These are phyloP conservation scores for Metroxylon sagu DNA, from an alignment of 176 grass and related monocot species.

Conservation along the genomic window DNA sequence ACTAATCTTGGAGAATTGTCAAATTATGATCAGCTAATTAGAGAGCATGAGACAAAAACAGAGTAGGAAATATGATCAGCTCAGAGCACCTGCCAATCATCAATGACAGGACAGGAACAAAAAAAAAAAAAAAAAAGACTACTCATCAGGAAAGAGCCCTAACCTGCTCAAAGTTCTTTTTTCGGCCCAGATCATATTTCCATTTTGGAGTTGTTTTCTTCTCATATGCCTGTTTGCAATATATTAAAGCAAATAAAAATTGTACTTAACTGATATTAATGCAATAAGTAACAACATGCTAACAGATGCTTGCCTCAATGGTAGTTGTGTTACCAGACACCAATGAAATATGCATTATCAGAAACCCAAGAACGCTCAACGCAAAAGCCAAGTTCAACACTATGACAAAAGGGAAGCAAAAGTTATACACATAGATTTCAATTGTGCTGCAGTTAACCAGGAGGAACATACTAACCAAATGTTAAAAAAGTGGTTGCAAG, in stretches of 20 bases:
- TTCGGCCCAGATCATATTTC: constrained; percentile 86
- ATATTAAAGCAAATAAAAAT: background rate
- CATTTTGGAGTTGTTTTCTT: constrained; percentile 87
- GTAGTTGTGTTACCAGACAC: constrained; percentile 84
- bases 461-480: constrained; percentile 54
- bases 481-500: constrained; percentile 92
- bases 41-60: background rate
- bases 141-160: background rate
- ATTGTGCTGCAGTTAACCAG: background rate
- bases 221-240: constrained; percentile 63
- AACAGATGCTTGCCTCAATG: constrained; percentile 54
- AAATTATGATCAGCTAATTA: background rate
- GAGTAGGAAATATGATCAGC: too few species aligned
- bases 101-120: background rate
- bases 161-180: constrained; percentile 94
- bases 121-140: background rate
- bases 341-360: constrained; percentile 92
- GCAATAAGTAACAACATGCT: background rate
- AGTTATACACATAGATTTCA: background rate
- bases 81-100: too few species aligned
- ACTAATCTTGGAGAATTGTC: too few species aligned
- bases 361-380: constrained; percentile 85
- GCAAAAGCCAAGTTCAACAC: constrained; percentile 86
- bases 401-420: constrained; percentile 1
- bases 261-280: too few species aligned